phyloP scores from a whole-genome alignment of 805 yeast species.

The Monosporozyma solicola region DNA sequence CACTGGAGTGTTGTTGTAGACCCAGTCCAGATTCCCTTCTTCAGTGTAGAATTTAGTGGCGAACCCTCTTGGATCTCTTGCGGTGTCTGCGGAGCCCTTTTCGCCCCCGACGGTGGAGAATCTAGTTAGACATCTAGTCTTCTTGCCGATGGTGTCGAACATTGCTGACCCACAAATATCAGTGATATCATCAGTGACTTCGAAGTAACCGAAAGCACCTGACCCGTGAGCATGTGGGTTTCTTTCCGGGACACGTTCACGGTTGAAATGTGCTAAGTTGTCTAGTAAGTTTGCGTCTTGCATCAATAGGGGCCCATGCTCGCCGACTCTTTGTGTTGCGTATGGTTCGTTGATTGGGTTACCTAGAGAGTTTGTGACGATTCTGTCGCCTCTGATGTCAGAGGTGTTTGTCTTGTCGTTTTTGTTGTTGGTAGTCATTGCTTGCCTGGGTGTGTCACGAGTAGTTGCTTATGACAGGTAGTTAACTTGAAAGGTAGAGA shows the following conservation, averaged over 20 bases:
- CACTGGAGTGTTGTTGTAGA: constrained; percentile 62
- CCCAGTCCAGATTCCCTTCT: constrained; percentile 65
- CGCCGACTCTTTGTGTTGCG: constrained; percentile 66
- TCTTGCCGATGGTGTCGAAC: constrained; percentile 68
- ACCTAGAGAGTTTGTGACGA: constrained; percentile 65
- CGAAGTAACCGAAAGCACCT: constrained; percentile 83
- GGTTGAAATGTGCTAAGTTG: constrained; percentile 75
- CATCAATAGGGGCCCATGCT: constrained; percentile 69
- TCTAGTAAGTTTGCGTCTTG: constrained; percentile 80
- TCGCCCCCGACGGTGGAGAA: constrained; percentile 72
- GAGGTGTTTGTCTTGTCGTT: constrained; percentile 21
- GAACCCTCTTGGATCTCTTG: constrained; percentile 65
- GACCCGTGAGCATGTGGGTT: constrained; percentile 93
- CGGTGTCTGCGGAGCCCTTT: constrained; percentile 55
- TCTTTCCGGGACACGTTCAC: constrained; percentile 87
- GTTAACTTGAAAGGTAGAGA: not conserved
- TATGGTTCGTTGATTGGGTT: constrained; percentile 69
- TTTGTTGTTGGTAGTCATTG: not conserved
- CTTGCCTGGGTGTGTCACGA: not conserved
- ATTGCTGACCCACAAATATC: constrained; percentile 65
- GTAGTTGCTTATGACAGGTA: not conserved
- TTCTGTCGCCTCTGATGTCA: constrained; percentile 35
- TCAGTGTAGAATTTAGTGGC: constrained; percentile 57
- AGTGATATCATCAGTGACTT: constrained; percentile 76
- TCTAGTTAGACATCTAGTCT: constrained; percentile 61